These are phyloP conservation scores for Nannizziopsis arthrosporioides DNA, from an alignment of 2,329 filamentous ascomycete species.

Conservation along the genomic window DNA sequence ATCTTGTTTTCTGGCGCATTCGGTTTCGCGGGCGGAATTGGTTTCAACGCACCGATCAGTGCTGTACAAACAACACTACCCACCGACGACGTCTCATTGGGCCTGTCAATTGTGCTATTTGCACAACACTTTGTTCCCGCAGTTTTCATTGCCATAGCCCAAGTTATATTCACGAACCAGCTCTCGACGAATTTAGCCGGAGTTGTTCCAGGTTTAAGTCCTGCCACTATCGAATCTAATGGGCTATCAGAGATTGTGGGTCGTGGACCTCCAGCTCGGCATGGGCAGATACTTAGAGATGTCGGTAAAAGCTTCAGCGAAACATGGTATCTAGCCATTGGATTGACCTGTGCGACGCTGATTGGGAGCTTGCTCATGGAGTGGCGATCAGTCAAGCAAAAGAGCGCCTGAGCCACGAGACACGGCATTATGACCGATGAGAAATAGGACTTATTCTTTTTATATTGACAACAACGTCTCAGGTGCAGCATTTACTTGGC, in stretches of 20 bases:
- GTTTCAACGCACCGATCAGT: conserved; percentile 22
- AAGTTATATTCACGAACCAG: conserved; percentile 42
- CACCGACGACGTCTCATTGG: conserved; percentile 21
- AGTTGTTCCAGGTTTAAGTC: conserved; percentile 1
- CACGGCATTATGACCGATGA: no score
- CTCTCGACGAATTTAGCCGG: conserved; percentile 21
- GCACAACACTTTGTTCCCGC: conserved; percentile 31
- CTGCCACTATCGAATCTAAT: background rate
- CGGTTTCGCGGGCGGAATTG: conserved; percentile 25
- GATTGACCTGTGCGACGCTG: conserved; percentile 18
- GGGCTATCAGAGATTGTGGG: conserved; percentile 2
- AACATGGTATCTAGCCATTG: conserved; percentile 21
- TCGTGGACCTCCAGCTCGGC: background rate
- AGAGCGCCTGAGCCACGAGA: no score
- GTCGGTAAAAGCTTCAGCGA: conserved; percentile 9
- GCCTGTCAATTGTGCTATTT: conserved; percentile 26
- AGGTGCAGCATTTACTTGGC: no score
- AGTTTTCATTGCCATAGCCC: conserved; percentile 42
- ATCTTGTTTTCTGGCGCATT: conserved; percentile 21
- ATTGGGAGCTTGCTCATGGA: conserved; percentile 21
- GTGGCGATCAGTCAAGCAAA: conserved; percentile 22
- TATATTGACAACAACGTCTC: no score
- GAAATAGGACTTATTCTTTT: no score
- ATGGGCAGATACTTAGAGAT: conserved; percentile 1
- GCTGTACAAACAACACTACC: conserved; percentile 23